These are phyloP conservation scores for Huiozyma sinensis DNA, from an alignment of 805 yeast genomes.

Conservation along the genomic window DNA sequence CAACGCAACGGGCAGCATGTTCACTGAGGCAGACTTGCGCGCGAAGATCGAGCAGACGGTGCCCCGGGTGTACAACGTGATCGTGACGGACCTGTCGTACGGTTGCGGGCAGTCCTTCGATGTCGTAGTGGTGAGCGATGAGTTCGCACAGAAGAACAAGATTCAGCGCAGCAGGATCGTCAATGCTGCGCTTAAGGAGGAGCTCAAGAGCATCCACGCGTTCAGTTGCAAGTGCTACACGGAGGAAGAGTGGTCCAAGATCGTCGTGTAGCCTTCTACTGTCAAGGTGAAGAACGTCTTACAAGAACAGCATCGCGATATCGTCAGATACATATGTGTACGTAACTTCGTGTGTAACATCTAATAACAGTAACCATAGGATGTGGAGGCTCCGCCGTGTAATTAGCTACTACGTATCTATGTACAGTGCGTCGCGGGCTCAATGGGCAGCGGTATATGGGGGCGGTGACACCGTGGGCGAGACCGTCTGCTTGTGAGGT, in stretches of 20 bases:
- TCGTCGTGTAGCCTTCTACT: constrained; percentile 11
- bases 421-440: no score
- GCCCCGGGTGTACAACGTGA: constrained; percentile 23
- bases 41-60: constrained; percentile 17
- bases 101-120: constrained; percentile 99
- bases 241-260: constrained; percentile 68
- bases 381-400: background rate
- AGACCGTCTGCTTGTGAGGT: background rate
- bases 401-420: background rate
- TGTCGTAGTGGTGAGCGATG: constrained; percentile 66
- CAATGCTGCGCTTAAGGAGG: constrained; percentile 69
- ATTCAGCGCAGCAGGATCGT: constrained; percentile 80
- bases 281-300: no score
- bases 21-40: constrained; percentile 19
- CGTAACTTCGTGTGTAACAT: background rate
- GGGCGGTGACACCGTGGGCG: constrained; percentile 3
- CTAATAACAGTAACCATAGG: no score
- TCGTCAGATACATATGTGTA: background rate
- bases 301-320: background rate
- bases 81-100: constrained; percentile 43
- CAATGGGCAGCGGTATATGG: background rate
- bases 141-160: constrained; percentile 73
- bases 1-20: constrained; percentile 27
- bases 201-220: constrained; percentile 82
- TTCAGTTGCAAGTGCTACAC: constrained; percentile 90